A percentile compares a stretch with the other conserved stretches of the same genome.
Evolutionary conservation across 495 filamentous ascomycete species (phyloP).

Genomic region (Immersiella caudata): DNA sequence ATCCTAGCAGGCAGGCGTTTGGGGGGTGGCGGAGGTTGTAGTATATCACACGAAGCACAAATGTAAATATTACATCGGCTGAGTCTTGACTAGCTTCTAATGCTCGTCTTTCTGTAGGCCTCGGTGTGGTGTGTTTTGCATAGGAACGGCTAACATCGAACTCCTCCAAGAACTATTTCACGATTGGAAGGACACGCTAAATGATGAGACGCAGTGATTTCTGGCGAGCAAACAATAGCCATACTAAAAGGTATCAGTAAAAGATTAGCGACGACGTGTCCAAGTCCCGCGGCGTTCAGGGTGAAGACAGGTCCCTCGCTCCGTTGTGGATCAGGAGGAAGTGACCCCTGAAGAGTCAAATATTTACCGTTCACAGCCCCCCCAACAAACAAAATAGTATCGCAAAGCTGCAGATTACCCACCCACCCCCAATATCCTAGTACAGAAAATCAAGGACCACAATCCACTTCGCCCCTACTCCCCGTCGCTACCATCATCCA

Average conservation of each 20-base stretch:
- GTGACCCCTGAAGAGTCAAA: background rate
- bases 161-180: no score
- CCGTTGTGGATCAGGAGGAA: background rate
- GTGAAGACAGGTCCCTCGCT: background rate
- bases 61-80: background rate
- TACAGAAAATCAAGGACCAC: background rate
- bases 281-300: background rate
- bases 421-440: background rate
- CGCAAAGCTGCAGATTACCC: background rate
- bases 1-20: background rate
- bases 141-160: no score
- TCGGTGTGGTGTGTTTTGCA: no score
- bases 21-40: background rate
- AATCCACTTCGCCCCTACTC: conserved; percentile 1
- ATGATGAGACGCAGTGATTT: background rate
- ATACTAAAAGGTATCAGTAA: background rate
- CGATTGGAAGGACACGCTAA: no score
- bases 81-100: no score
- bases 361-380: background rate
- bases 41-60: background rate
- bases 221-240: background rate
- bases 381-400: background rate
- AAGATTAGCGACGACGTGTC: background rate
- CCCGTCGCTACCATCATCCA: conserved; percentile 7
- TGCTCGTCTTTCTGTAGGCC: no score